These are phyloP conservation scores for Tardiomyces digboiensis DNA, from an alignment of 1,139 yeast genomes.

Conservation along the genomic window DNA sequence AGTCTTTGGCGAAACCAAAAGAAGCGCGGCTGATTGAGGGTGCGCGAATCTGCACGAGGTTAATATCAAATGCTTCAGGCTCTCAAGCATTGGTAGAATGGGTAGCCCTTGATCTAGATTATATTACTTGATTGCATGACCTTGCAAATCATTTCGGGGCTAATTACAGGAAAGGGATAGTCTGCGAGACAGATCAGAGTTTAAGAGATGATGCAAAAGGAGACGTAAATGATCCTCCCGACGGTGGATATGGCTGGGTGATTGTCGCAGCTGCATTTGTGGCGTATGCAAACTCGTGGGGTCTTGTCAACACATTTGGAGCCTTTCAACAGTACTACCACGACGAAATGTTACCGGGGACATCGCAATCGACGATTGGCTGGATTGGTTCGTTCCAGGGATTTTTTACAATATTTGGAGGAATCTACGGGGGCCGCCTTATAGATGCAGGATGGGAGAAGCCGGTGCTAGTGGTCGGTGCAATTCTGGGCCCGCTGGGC, in stretches of 20 bases:
- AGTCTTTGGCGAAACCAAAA: too few species aligned
- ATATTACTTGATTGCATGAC: too few species aligned
- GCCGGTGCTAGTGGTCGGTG: conserved; percentile 32
- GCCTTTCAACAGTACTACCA: conserved; percentile 49
- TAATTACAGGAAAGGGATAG: too few species aligned
- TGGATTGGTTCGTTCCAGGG: conserved; percentile 56
- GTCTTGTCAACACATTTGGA: conserved; percentile 48
- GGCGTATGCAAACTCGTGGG: conserved; percentile 27
- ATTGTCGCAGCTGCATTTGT: background rate
- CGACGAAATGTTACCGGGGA: conserved; percentile 17
- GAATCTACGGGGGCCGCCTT: conserved; percentile 47
- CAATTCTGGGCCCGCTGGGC: conserved; percentile 36
- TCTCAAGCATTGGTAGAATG: too few species aligned
- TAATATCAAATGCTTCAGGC: too few species aligned
- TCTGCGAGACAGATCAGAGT: too few species aligned
- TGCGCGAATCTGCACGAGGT: too few species aligned
- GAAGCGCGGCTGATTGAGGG: too few species aligned
- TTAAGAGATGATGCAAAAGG: too few species aligned
- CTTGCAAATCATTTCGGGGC: too few species aligned
- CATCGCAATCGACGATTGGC: conserved; percentile 37
- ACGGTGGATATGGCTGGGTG: background rate
- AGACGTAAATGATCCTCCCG: background rate
- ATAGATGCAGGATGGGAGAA: conserved; percentile 35
- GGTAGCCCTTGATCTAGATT: too few species aligned
- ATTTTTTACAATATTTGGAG: conserved; percentile 43